These are phyloP conservation scores for Fragilaria radians DNA, from an alignment of 108 stramenopile species.

Conservation along the genomic window DNA sequence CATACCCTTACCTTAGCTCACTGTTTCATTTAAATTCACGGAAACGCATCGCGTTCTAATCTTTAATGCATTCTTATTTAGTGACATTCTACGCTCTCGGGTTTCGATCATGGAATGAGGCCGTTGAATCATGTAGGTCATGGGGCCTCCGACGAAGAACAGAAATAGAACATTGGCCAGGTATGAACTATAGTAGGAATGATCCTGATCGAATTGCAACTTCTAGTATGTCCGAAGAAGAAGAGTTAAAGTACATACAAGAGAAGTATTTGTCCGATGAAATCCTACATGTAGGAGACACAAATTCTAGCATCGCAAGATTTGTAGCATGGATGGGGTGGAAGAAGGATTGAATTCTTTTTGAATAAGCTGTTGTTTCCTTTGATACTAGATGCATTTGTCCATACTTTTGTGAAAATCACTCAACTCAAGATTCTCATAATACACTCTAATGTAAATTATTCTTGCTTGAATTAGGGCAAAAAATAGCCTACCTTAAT, in stretches of 20 bases:
- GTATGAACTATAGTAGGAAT: conserved; percentile 20
- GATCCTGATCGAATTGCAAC: conserved; percentile 41
- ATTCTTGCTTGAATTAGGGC: too few species aligned
- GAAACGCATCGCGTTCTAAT: too few species aligned
- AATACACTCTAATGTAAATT: too few species aligned
- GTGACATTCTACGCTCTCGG: conserved; percentile 38
- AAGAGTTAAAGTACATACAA: conserved; percentile 55
- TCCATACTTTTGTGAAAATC: too few species aligned
- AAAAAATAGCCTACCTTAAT: too few species aligned
- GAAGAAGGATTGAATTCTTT: too few species aligned
- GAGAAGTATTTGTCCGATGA: conserved; percentile 30
- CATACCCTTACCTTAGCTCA: too few species aligned
- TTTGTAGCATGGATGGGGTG: neutral
- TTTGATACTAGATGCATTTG: too few species aligned
- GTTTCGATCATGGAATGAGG: conserved; percentile 43
- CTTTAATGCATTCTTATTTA: too few species aligned
- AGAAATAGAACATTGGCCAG: conserved; percentile 38
- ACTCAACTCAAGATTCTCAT: too few species aligned
- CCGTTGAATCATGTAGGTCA: conserved; percentile 23
- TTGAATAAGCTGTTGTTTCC: too few species aligned
- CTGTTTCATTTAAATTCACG: too few species aligned
- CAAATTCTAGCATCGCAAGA: neutral
- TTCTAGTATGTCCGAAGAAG: conserved; percentile 64
- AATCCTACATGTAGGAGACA: neutral
- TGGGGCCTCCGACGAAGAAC: conserved; percentile 41